Evolutionary conservation across 2,329 filamentous ascomycete species (phyloP), one percentile per base, ranked within the genome.

Genomic region (Tolypocladium guangdongense): DNA sequence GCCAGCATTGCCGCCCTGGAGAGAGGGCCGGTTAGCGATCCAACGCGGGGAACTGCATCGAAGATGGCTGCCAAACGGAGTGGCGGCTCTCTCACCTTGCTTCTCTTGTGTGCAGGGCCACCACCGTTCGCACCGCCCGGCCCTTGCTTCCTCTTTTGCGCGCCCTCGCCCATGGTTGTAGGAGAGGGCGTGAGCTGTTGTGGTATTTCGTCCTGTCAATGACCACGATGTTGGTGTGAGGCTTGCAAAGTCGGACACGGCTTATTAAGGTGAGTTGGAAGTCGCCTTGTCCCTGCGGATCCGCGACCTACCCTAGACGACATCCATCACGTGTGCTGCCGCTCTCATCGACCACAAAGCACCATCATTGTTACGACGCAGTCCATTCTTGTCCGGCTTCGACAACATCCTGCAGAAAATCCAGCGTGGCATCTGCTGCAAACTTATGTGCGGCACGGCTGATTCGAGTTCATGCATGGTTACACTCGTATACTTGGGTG

Each of bases 1-100:
- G 12, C 80, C 80, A 54, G 70, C 70, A 53, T 72, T 77, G 53
- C 80, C 78, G 37, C 75, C 73, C 76, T 79, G 14, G 14, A 36
- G 16, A 20, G 32, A 16, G 20, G 24, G 8, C 4, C 8, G 6
- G 43, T 47, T 20, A 32, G 43, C 18, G 43, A 16, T 20, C n/a
- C 11, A 11, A 12, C 12, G 18, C 18, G 18, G 16, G 22, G 3
- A n/a, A 27, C 24, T 30, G 24, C 41, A 22, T 27, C 49, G 16
- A 41, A 18, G n/a, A 20, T 45, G 50, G 41, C 38, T 51, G 20
- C 10, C 24, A 18, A 30, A 18, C 10, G 24, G 18, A 11, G 8
- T 30, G 16, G 12, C 10, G 30, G 8, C 8, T 12, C 49, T 48
- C 63, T 55, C 59, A 74, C 72, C 65, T 72, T 74, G 63, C 69